Base-by-base conservation (phyloP, 108 stramenopile genomes). In the Skeletonema marinoi region DNA sequence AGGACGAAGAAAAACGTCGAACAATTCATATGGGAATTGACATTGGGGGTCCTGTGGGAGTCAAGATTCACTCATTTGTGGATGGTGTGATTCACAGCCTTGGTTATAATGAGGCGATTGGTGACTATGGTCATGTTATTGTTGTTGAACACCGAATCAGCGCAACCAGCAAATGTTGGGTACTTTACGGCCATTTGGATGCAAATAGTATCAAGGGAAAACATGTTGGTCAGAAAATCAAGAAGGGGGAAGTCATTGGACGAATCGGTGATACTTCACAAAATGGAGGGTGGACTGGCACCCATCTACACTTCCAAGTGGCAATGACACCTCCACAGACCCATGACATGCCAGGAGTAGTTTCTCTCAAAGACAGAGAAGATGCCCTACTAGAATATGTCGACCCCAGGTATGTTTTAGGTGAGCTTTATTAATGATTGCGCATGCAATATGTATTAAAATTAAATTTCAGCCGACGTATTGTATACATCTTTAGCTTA, bases 91-190 rank as follows among this genome's bases (percentile, higher is more conserved):
- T 95, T 7, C 94, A 92, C 71, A 80, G 86, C 14, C 84, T 72
- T 3, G 94, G 94, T 3, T 92, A 92, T 78, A 95, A 95, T 86
- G 68, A 87, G 12, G 89, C 82, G 13, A 60, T 78, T 10, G 94
- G 94, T 2, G 94, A 95, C 71, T 95, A 95, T 79, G 94, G 94
- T 2, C 68, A 93, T 71, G 92, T 91, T 2, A 76, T 95, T 29
- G 91, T 95, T 9, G 72, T 95, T 32, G 82, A 92, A 66, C 90
- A 95, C 74, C n/a, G 54, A 8, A 62, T 93, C 39, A n/a, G 12
- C 6, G 33, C 39, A 60, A 14, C 68, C 19, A 29, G 58, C 9
- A 81, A 69, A 60, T 66, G 90, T 12, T 95, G 82, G 71, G 92
- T 89, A 9, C 74, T 95, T 12, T 95, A 95, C 75, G 94, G 94